Evolutionary conservation across 2,329 filamentous ascomycete species (phyloP), one percentile per base, ranked within the genome.

Genomic region (Fusarium subtropicale): DNA sequence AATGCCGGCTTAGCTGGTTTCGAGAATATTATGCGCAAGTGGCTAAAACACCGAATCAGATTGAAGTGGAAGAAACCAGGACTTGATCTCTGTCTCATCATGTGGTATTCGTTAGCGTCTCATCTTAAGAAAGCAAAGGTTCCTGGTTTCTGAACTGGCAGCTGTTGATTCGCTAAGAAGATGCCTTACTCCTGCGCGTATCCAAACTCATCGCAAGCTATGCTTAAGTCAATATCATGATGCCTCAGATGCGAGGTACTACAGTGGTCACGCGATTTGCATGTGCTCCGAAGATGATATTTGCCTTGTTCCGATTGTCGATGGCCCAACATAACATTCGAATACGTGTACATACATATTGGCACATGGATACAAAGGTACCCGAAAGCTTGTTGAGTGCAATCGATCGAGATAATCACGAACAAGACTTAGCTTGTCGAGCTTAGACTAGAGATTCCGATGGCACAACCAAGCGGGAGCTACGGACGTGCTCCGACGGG

Each of bases 401-500:
- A 20, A 60, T 54, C 59, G 45, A 61, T 61, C 56, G 39, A 46
- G 24, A 28, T n/a, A 22, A 26, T 41, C 31, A 34, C 24, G 15
- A 56, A 33, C 24, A 28, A 38, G 55, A 58, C 42, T 34, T 20
- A 10, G 44, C 47, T 38, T 18, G 33, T 18, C 42, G 52, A 55
- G 53, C 53, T 67, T 45, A 31, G 30, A 39, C 64, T 45, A 31
- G 30, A 39, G 56, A 44, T 59, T 18, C 44, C 39, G 34, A 33
- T 36, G 51, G 50, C 31, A 51, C n/a, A 28, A 48, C 31, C 46
- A 16, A 33, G 26, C 59, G 64, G 64, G 50, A 68, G 53, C 63
- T 51, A 68, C 44, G 44, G 64, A 42, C 18, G 15, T 15, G 34
- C 30, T 63, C 64, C 53, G 50, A n/a, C 33, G 50, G 44, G 45